Conservation (phyloP, 768 basidiomycete genomes). For the Tricholoma saponaceum region DNA sequence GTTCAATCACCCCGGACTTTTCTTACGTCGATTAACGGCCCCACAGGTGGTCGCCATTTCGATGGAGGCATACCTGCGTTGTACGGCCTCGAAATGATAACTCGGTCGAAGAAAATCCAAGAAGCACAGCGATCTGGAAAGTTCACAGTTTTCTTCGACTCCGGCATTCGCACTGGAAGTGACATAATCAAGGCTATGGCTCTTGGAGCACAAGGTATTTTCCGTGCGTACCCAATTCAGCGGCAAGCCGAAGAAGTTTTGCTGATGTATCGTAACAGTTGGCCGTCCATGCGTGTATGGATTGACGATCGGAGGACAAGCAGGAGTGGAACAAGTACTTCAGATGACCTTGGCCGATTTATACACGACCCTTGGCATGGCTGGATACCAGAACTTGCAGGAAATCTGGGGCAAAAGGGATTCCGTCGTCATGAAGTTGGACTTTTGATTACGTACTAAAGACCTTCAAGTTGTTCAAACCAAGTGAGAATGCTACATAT, state of each 20-base stretch:
- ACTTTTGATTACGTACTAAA: conserved; percentile 13
- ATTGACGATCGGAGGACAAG: conserved; percentile 62
- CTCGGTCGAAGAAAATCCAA: too few relatives aligned
- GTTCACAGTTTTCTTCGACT: conserved; percentile 73
- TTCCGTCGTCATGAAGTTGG: conserved; percentile 42
- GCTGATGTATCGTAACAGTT: conserved; percentile 35
- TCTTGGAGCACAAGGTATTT: conserved; percentile 77
- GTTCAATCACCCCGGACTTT: conserved; percentile 4
- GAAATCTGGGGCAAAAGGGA: conserved; percentile 61
- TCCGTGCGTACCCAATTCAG: conserved; percentile 45
- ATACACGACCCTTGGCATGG: conserved; percentile 58
- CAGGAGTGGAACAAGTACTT: conserved; percentile 73
- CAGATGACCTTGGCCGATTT: conserved; percentile 64
- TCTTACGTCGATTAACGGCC: neutral
- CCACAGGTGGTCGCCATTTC: conserved; percentile 62
- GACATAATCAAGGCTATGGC: conserved; percentile 85
- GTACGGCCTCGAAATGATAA: conserved; percentile 65
- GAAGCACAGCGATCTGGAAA: too few relatives aligned
- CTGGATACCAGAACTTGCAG: conserved; percentile 52
- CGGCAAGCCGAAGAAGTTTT: neutral
- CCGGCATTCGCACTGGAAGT: conserved; percentile 77
- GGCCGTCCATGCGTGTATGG: conserved; percentile 75
- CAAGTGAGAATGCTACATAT: too few relatives aligned
- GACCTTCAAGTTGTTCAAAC: too few relatives aligned
- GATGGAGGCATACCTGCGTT: conserved; percentile 77